phyloP scores from a whole-genome alignment of 352 stramenopile genomes.

The Pythium plurisporium region DNA sequence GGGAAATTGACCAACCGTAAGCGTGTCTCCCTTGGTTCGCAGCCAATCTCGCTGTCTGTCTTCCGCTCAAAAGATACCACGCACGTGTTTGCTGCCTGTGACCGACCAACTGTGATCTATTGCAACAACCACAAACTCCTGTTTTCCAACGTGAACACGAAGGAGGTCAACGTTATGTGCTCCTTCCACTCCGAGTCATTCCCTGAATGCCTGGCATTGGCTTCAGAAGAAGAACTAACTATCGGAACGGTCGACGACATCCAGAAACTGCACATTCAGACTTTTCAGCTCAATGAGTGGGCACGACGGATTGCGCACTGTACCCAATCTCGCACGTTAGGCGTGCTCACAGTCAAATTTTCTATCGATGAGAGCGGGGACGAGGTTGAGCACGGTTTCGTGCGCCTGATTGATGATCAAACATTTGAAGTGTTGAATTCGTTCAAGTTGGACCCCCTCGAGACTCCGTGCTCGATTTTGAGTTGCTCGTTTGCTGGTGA shows the following conservation, averaged over 20 bases:
- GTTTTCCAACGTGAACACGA: slow-evolving; percentile 94
- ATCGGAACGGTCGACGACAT: slow-evolving; percentile 98
- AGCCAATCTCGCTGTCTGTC: slow-evolving; percentile 92
- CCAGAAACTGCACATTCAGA: slow-evolving; percentile 98
- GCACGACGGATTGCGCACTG: slow-evolving; percentile 90
- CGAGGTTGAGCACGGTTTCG: slow-evolving; percentile 85
- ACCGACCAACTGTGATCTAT: slow-evolving; percentile 98
- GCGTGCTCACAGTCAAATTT: slow-evolving; percentile 79
- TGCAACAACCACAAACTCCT: slow-evolving; percentile 94
- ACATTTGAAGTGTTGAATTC: slow-evolving; percentile 93
- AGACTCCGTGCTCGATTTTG: slow-evolving; percentile 84
- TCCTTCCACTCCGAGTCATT: slow-evolving; percentile 91
- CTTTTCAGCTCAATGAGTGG: slow-evolving; percentile 92
- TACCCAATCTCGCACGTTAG: slow-evolving; percentile 70
- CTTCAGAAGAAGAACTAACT: slow-evolving; percentile 92
- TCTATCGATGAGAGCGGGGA: slow-evolving; percentile 78
- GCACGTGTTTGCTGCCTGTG: slow-evolving; percentile 96
- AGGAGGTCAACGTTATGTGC: slow-evolving; percentile 92
- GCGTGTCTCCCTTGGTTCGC: slow-evolving; percentile 92
- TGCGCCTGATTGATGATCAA: slow-evolving; percentile 96
- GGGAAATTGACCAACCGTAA: slow-evolving; percentile 78
- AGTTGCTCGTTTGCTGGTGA: slow-evolving; percentile 79
- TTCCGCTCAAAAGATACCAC: slow-evolving; percentile 91
- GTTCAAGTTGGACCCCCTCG: slow-evolving; percentile 84
- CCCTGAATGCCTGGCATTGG: slow-evolving; percentile 94